Evolutionary conservation across 148 eudicot genomes (phyloP), one percentile per base, ranked within the genome.

Genomic region (Cornus kousa): DNA sequence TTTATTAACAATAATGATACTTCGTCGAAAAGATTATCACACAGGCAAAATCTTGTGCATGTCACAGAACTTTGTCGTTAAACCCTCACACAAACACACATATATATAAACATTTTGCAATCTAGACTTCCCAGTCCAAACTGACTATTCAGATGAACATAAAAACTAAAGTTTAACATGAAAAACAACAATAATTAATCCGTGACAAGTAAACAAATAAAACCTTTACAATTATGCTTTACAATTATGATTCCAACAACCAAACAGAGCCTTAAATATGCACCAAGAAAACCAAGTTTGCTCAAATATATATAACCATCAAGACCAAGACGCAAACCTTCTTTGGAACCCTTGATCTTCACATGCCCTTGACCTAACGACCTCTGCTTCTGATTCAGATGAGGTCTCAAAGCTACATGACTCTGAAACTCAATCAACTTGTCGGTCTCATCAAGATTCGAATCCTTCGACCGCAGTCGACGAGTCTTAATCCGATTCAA

Each of bases 401-500:
- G 82, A 80, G 82, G 68, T 73, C 65, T 82, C 24, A 80, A 71
- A 82, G 65, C 32, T 69, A 76, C 77, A 28, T 11, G 57, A 33
- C 73, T 48, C 31, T 57, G 74, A 77, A 74, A 76, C 57, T 86
- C 81, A 9, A 55, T 74, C 20, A 62, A 70, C 48, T 74, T 73
- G 50, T 79, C 82, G 32, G 65, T 73, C 66, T 84, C 83, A 10
- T 73, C 82, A 73, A 2, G 80, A 10, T 35, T 76, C 40, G 46
- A 74, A 62, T 74, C 80, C 66, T 75, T 75, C n/a, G 75, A 55
- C 20, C 73, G 39, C 20, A 76, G 80, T n/a, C 83, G 77, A 33
- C 84, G 87, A 78, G 94, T 91, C 84, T 83, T 91, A 73, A 91
- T 89, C 74, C 92, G 89, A 77, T 89, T 89, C 80, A 91, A 79